Conservation (phyloP, 108 stramenopile species). For the Fistulifera solaris region DNA sequence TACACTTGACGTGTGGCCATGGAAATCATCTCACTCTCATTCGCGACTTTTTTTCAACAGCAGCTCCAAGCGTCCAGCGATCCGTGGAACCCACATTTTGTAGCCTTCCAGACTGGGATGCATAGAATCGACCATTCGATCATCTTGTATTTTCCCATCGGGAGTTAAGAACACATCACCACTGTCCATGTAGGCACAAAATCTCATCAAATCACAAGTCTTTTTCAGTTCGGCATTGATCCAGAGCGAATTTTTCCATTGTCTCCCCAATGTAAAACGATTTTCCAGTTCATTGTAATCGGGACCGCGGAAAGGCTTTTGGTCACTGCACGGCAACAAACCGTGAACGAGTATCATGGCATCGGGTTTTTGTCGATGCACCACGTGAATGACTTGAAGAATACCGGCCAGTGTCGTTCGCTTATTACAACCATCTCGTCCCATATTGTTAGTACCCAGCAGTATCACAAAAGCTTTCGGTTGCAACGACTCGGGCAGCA, state of each 20-base stretch:
- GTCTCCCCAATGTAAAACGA: not conserved
- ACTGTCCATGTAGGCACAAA: conserved; percentile 21
- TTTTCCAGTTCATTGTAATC: not conserved
- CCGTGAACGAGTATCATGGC: conserved; percentile 48
- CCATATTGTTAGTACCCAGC: conserved; percentile 62
- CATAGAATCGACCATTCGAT: conserved; percentile 16
- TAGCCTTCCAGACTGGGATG: conserved; percentile 20
- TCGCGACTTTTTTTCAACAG: no score
- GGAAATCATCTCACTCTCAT: no score
- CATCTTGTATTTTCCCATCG: conserved; percentile 9
- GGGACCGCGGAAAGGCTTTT: not conserved
- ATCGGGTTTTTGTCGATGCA: conserved; percentile 27
- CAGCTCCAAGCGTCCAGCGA: not conserved
- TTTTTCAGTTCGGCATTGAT: conserved; percentile 24
- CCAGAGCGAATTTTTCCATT: conserved; percentile 20
- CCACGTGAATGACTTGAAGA: conserved; percentile 44
- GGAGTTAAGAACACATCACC: conserved; percentile 7
- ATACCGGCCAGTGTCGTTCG: conserved; percentile 48
- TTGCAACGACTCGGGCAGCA: conserved; percentile 39
- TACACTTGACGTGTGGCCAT: no score
- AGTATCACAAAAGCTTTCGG: conserved; percentile 27
- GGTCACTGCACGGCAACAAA: conserved; percentile 27
- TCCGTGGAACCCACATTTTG: conserved; percentile 13
- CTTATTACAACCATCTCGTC: conserved; percentile 41
- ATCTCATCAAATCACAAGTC: conserved; percentile 7